Base-by-base conservation (phyloP, 768 basidiomycete species). In the Auriculariales sp. region DNA sequence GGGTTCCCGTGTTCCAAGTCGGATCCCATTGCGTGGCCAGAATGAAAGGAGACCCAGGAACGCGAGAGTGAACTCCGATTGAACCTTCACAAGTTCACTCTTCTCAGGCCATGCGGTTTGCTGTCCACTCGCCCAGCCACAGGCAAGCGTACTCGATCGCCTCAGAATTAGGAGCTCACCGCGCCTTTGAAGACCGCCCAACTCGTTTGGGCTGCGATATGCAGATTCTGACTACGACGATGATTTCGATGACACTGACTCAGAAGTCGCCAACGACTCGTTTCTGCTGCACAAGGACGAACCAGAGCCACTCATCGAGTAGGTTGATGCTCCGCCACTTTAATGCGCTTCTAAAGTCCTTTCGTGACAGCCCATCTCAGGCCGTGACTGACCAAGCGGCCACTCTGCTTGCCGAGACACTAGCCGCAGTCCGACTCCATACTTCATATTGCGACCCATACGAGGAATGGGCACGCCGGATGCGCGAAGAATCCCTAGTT, bases 401-500 rank as follows among this genome's bases (percentile, higher is more conserved):
- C n/a, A n/a, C n/a, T n/a, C n/a, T n/a, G 45, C 59, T 71, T 28
- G 65, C 72, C 45, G 72, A 75, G 27, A 71, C 69, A 0, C 58
- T 75, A 1, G 68, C 71, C 1, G 69, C 72, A 1, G 71, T 74
- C 15, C 67, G 69, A 11, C 61, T 73, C 25, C 66, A 65, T 7
- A 63, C 69, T 3, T 62, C 63, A 47, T 62, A 75, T 49, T 58
- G 65, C 25, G 74, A 74, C 53, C 69, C 69, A 2, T 72, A 71
- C 42, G 71, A 74, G 55, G 73, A 75, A 30, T 70, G 73, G 65
- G 74, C 74, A 60, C 71, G 71, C 50, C 62, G 71, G 51, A 63
- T 69, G 15, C 64, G 64, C 24, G 67, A 64, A 42, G 73, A 76
- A 30, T 71, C 73, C 4, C 64, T 69, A 52, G 73, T 75, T 51